phyloP scores from a whole-genome alignment of 2,329 filamentous ascomycete genomes.

The Aspergillus ustus region DNA sequence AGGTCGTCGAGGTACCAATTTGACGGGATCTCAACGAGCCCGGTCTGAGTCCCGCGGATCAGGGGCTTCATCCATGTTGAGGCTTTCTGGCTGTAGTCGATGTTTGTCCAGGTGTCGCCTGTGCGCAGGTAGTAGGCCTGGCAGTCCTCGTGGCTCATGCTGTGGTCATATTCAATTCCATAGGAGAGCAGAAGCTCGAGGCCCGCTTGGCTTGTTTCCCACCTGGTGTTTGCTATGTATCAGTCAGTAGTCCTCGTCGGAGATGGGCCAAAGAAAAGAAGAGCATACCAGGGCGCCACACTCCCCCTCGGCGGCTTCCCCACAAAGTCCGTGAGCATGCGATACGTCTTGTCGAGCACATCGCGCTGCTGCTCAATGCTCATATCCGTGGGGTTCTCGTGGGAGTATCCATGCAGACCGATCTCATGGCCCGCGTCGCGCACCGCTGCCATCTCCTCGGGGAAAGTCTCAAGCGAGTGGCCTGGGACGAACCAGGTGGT shows the following conservation, averaged over 20 bases:
- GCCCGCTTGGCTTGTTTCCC: background rate
- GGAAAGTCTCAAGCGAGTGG: constrained; percentile 68
- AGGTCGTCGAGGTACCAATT: constrained; percentile 53
- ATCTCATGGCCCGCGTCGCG: constrained; percentile 68
- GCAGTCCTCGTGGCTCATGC: constrained; percentile 51
- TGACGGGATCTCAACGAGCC: constrained; percentile 49
- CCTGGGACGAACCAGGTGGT: constrained; percentile 69
- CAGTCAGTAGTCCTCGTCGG: too few species aligned
- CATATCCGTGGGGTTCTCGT: constrained; percentile 76
- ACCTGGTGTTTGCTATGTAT: constrained; percentile 66
- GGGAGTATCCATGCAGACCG: constrained; percentile 73
- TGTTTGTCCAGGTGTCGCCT: constrained; percentile 51
- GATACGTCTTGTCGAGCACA: constrained; percentile 77
- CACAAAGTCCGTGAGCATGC: constrained; percentile 73
- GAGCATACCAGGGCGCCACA: constrained; percentile 77
- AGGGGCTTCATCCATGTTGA: constrained; percentile 53
- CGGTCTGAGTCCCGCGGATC: constrained; percentile 50
- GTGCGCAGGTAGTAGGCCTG: constrained; percentile 51
- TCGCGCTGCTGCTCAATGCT: constrained; percentile 75
- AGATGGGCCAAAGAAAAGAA: too few species aligned
- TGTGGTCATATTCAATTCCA: constrained; percentile 52
- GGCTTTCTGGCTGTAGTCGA: constrained; percentile 49
- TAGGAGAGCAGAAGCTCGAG: constrained; percentile 47
- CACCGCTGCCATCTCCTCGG: constrained; percentile 66
- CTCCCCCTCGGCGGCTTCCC: constrained; percentile 74